phyloP scores from a whole-genome alignment of 2,329 filamentous ascomycete species.

The Falciphora oryzae region DNA sequence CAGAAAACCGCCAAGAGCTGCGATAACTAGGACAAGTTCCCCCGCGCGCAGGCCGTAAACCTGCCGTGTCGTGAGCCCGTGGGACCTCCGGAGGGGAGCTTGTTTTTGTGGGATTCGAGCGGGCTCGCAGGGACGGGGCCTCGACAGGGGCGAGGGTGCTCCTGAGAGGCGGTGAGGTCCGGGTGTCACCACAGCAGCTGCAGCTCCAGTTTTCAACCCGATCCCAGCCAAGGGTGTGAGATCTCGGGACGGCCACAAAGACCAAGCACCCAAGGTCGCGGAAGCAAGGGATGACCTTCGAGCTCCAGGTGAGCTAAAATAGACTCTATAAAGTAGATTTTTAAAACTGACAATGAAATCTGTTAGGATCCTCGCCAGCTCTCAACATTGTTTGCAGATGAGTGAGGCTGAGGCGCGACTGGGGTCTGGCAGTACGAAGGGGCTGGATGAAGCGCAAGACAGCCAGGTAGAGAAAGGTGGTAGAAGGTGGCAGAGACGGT shows the following conservation, averaged over 20 bases:
- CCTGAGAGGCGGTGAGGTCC: slow-evolving; percentile 1
- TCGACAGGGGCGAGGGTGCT: background rate
- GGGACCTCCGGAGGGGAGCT: background rate
- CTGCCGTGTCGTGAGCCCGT: background rate
- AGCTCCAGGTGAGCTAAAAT: background rate
- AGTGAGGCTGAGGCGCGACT: background rate
- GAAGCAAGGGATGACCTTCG: background rate
- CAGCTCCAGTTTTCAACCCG: background rate
- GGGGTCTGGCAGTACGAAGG: background rate
- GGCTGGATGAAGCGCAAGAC: background rate
- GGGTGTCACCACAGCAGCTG: background rate
- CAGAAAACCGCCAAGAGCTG: background rate
- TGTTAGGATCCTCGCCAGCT: background rate
- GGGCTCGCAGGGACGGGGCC: background rate
- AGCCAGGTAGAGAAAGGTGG: too few species aligned
- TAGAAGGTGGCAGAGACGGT: too few species aligned
- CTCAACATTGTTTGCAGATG: background rate
- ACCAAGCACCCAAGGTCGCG: background rate
- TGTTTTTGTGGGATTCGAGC: background rate
- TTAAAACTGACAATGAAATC: background rate
- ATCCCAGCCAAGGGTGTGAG: background rate
- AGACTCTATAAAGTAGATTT: background rate
- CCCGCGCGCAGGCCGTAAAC: background rate
- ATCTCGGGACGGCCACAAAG: background rate
- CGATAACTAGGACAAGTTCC: background rate